Evolutionary conservation across 306 rosid genomes (phyloP).

Genomic region (Cicer bijugum): DNA sequence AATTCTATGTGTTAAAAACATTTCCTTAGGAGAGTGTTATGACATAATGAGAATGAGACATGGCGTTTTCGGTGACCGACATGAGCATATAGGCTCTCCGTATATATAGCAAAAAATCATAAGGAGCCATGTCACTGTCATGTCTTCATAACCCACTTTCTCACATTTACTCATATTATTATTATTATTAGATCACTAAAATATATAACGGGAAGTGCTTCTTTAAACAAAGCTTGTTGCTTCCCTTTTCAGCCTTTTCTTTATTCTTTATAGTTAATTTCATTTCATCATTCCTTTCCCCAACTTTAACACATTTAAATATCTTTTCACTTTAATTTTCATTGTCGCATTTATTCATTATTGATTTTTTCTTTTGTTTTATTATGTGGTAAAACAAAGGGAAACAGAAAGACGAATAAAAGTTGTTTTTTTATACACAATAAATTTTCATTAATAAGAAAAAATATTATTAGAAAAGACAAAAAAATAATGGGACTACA

Average conservation of each 20-base stretch:
- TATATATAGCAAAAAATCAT: too few species aligned
- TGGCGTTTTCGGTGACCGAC: too few species aligned
- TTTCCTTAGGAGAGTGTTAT: too few species aligned
- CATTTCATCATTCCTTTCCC: constrained; percentile 19
- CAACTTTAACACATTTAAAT: constrained; percentile 33
- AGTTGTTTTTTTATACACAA: background rate
- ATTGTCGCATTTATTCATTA: constrained; percentile 1
- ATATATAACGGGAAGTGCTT: constrained; percentile 9
- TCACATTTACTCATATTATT: background rate
- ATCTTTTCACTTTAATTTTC: background rate
- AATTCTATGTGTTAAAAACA: too few species aligned
- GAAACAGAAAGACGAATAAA: background rate
- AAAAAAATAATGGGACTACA: too few species aligned
- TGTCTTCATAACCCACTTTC: too few species aligned
- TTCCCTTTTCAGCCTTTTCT: constrained; percentile 21
- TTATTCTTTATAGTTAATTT: constrained; percentile 31
- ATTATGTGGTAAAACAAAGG: background rate
- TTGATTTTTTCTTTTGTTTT: background rate
- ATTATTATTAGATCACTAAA: background rate
- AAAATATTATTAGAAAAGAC: too few species aligned
- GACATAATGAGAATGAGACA: too few species aligned
- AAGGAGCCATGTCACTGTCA: too few species aligned
- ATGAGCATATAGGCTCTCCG: too few species aligned
- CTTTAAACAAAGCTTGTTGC: constrained; percentile 28
- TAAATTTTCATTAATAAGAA: too few species aligned